Percentiles rank a stretch among this genome's conserved stretches.
Conservation (phyloP, 805 yeast genomes). For the Hanseniaspora thailandica region DNA sequence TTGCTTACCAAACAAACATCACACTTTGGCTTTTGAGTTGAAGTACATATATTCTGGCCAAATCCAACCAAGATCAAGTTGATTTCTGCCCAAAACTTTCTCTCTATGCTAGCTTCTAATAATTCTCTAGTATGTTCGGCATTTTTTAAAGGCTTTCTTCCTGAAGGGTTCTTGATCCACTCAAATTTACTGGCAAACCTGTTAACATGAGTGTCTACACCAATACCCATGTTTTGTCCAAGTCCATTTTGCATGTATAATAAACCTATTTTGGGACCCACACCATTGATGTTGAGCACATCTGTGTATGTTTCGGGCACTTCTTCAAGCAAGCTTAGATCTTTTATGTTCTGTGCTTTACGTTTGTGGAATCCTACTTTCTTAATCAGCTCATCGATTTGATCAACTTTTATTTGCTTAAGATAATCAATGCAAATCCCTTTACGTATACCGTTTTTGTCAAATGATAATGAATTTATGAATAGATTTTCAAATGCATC, state of each 20-base stretch:
- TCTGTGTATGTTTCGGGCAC: background rate
- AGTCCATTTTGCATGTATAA: constrained; percentile 6
- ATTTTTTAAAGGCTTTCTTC: constrained; percentile 7
- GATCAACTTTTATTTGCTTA: background rate
- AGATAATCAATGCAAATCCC: constrained; percentile 1
- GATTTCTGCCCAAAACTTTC: constrained; percentile 7
- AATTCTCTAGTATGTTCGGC: constrained; percentile 8
- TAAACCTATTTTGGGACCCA: constrained; percentile 9
- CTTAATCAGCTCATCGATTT: background rate
- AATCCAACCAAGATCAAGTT: constrained; percentile 11
- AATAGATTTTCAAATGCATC: constrained; percentile 7
- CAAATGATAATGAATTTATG: background rate
- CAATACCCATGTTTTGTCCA: constrained; percentile 7
- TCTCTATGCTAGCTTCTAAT: background rate
- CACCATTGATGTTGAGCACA: background rate
- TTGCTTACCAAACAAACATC: constrained; percentile 7
- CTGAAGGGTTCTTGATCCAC: background rate
- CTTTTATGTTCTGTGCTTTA: constrained; percentile 6
- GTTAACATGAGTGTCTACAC: constrained; percentile 14
- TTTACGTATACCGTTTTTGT: background rate
- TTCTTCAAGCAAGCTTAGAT: background rate
- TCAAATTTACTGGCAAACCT: constrained; percentile 13
- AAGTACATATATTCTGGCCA: constrained; percentile 13
- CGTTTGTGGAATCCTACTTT: constrained; percentile 11
- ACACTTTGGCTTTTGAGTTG: constrained; percentile 4